A percentile compares a stretch with the other conserved stretches of the same genome.
Evolutionary conservation across 2,329 filamentous ascomycete genomes (phyloP).

Genomic region (Fusarium sp.): DNA sequence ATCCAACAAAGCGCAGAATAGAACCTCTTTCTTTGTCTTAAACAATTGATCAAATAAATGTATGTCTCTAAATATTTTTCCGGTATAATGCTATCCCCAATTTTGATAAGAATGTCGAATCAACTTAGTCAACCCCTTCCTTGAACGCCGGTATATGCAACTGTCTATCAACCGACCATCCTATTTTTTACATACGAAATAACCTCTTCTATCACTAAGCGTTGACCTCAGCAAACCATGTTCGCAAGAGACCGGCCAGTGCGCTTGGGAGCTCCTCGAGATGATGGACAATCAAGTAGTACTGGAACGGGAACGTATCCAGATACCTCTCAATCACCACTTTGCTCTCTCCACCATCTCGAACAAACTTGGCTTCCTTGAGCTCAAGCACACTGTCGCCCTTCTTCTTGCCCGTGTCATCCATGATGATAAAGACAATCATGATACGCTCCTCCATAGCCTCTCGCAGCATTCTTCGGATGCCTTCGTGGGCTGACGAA

Average conservation of each 20-base stretch:
- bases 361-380: slow-evolving; percentile 86
- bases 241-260: slow-evolving; percentile 87
- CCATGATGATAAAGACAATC: slow-evolving; percentile 98
- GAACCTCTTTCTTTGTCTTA: not conserved
- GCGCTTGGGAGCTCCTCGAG: slow-evolving; percentile 92
- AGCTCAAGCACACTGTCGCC: slow-evolving; percentile 86
- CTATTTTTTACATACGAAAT: slow-evolving; percentile 4
- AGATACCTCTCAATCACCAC: slow-evolving; percentile 92
- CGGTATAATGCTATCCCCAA: not conserved
- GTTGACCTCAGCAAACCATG: slow-evolving; percentile 89
- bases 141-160: slow-evolving; percentile 34
- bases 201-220: slow-evolving; percentile 48
- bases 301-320: slow-evolving; percentile 96
- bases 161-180: slow-evolving; percentile 7
- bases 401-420: slow-evolving; percentile 67
- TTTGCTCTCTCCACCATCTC: slow-evolving; percentile 73
- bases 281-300: slow-evolving; percentile 95
- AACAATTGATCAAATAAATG: slow-evolving; percentile 11
- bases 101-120: slow-evolving; percentile 9
- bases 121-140: slow-evolving; percentile 9
- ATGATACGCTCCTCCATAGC: slow-evolving; percentile 96
- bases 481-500: slow-evolving; percentile 82
- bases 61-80: slow-evolving; percentile 12
- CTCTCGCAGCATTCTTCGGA: slow-evolving; percentile 85
- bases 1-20: not conserved